Conservation (phyloP, 1,139 yeast genomes). For the Keqinozyma sinolaborantium region DNA sequence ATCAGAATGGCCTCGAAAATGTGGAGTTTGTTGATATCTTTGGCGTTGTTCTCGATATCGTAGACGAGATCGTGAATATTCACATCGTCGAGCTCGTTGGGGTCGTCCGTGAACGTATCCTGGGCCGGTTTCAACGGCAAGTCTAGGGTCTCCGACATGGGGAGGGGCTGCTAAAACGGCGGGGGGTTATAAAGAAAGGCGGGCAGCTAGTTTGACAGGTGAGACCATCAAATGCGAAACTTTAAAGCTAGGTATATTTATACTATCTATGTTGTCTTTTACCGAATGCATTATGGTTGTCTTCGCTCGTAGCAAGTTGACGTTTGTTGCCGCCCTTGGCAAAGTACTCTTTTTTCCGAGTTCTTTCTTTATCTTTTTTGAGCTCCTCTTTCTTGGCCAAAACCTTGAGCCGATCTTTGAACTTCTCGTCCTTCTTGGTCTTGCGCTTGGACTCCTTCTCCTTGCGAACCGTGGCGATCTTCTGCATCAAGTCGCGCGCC, state of each 20-base stretch:
- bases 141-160: slow-evolving; percentile 19
- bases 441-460: slow-evolving; percentile 81
- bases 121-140: slow-evolving; percentile 37
- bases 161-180: too few relatives aligned
- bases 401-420: slow-evolving; percentile 70
- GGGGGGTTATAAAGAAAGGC: too few relatives aligned
- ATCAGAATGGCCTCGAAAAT: slow-evolving; percentile 35
- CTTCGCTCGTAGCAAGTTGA: slow-evolving; percentile 40
- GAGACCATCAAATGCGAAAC: too few relatives aligned
- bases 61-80: slow-evolving; percentile 32
- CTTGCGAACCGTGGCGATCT: slow-evolving; percentile 77
- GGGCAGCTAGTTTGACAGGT: too few relatives aligned
- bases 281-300: slow-evolving; percentile 32
- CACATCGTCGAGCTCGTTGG: slow-evolving; percentile 32
- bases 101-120: slow-evolving; percentile 45
- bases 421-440: slow-evolving; percentile 73
- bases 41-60: slow-evolving; percentile 27
- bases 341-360: slow-evolving; percentile 84
- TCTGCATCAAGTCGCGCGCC: slow-evolving; percentile 85
- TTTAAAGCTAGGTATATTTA: too few relatives aligned
- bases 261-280: slow-evolving; percentile 16
- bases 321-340: slow-evolving; percentile 71
- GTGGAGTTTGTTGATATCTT: slow-evolving; percentile 33
- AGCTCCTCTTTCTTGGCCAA: slow-evolving; percentile 70
- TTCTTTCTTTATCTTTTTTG: slow-evolving; percentile 72